These are phyloP conservation scores for Artemisia princeps DNA, from an alignment of 140 eudicot genomes.

Conservation along the genomic window DNA sequence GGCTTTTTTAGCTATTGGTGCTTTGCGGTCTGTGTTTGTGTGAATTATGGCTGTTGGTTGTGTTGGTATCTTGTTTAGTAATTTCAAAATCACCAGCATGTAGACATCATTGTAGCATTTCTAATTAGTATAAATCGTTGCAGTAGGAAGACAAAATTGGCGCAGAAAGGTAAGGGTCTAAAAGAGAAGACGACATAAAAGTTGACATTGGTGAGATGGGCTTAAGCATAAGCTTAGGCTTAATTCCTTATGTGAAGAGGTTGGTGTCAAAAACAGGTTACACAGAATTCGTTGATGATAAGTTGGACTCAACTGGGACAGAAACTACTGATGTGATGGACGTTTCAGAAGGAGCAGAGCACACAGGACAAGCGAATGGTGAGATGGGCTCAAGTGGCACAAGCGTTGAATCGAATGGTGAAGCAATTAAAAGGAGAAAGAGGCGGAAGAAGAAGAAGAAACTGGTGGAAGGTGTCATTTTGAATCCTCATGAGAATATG, in stretches of 20 bases:
- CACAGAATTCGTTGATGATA: slow-evolving; percentile 16
- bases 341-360: slow-evolving; percentile 14
- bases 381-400: slow-evolving; percentile 1
- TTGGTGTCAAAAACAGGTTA: slow-evolving; percentile 15
- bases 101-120: background rate
- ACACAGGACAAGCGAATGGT: slow-evolving; percentile 5
- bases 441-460: slow-evolving; percentile 10
- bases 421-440: slow-evolving; percentile 21
- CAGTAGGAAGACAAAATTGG: background rate
- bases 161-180: background rate
- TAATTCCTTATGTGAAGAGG: slow-evolving; percentile 7
- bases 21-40: background rate
- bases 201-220: slow-evolving; percentile 5
- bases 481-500: slow-evolving; percentile 5
- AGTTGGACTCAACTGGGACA: slow-evolving; percentile 17
- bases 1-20: slow-evolving; percentile 15
- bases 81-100: background rate
- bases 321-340: slow-evolving; percentile 5
- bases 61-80: slow-evolving; percentile 10
- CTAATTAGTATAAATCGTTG: slow-evolving; percentile 3
- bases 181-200: slow-evolving; percentile 23
- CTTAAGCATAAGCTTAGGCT: slow-evolving; percentile 15
- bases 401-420: slow-evolving; percentile 6
- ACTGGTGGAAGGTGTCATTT: background rate
- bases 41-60: slow-evolving; percentile 14